Evolutionary conservation across 2,329 filamentous ascomycete species (phyloP).

Genomic region (Raffaelea ambrosiae): DNA sequence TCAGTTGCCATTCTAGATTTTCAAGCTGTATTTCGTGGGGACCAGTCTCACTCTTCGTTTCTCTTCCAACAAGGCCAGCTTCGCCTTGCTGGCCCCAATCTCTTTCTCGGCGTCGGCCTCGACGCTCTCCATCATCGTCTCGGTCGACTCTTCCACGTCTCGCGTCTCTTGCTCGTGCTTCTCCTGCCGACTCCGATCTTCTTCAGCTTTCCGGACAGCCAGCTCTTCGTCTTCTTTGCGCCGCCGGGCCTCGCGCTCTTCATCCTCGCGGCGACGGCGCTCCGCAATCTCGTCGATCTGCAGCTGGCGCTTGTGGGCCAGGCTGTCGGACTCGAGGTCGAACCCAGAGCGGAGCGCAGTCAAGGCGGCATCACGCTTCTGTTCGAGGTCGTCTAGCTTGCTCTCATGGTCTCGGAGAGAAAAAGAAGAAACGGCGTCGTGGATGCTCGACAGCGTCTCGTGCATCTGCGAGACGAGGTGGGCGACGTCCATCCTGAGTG

Average conservation of each 20-base stretch:
- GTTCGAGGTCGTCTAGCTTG: conserved; percentile 29
- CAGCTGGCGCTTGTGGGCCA: conserved; percentile 19
- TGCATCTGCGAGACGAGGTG: conserved; percentile 33
- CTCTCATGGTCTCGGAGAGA: conserved; percentile 23
- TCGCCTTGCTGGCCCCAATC: conserved; percentile 23
- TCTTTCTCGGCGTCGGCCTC: conserved; percentile 22
- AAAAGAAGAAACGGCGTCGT: conserved; percentile 25
- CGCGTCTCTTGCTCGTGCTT: conserved; percentile 21
- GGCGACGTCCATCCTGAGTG: conserved; percentile 23
- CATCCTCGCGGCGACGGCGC: conserved; percentile 30
- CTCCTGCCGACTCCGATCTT: conserved; percentile 22
- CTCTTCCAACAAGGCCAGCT: conserved; percentile 24
- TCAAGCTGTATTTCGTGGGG: too few species aligned
- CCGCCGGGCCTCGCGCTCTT: conserved; percentile 27
- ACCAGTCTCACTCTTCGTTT: conserved; percentile 21
- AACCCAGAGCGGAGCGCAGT: conserved; percentile 22
- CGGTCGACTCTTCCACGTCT: conserved; percentile 26
- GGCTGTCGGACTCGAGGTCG: conserved; percentile 20
- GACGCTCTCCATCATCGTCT: conserved; percentile 23
- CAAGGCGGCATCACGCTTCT: conserved; percentile 25
- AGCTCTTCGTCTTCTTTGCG: conserved; percentile 28
- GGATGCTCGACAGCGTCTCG: conserved; percentile 31
- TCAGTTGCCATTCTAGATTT: not conserved
- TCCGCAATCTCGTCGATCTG: conserved; percentile 25
- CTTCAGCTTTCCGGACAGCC: conserved; percentile 14